Percentiles rank a stretch among this genome's conserved stretches.
Evolutionary conservation across 306 rosid species (phyloP).

Genomic region (Quercus cerris): DNA sequence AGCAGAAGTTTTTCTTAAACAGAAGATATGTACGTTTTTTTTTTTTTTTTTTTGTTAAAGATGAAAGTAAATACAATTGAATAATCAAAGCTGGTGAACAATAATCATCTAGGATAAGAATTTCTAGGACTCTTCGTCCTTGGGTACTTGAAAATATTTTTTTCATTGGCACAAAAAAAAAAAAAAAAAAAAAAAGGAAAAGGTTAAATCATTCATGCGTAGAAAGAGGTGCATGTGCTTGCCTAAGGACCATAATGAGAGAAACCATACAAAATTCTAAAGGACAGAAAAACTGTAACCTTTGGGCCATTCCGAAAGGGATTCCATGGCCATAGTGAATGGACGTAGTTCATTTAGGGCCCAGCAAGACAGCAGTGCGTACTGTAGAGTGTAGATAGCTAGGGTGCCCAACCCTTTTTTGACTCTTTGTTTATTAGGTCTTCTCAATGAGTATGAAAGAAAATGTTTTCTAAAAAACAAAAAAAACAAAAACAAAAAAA

Average conservation of each 20-base stretch:
- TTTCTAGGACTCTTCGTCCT: too few relatives aligned
- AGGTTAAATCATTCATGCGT: neutral
- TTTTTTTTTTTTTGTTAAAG: too few relatives aligned
- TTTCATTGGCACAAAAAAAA: too few relatives aligned
- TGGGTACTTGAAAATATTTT: too few relatives aligned
- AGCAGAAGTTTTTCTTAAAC: too few relatives aligned
- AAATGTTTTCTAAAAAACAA: neutral
- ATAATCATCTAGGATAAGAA: too few relatives aligned
- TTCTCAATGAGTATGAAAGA: neutral
- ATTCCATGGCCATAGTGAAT: neutral
- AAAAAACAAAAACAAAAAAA: too few relatives aligned
- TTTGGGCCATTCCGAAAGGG: neutral
- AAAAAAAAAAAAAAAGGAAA: neutral
- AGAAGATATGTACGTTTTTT: too few relatives aligned
- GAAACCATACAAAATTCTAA: neutral
- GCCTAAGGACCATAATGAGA: neutral
- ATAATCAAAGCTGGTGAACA: too few relatives aligned
- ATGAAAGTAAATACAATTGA: too few relatives aligned
- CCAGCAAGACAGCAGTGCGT: conserved; percentile 9
- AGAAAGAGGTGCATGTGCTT: neutral
- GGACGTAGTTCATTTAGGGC: conserved; percentile 14
- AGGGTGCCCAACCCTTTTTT: neutral
- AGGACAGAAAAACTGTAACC: neutral
- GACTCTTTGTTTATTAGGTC: neutral
- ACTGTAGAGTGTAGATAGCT: neutral